phyloP scores from a whole-genome alignment of 2,329 filamentous ascomycete genomes.

The Lecanoromycetidae sp. region DNA sequence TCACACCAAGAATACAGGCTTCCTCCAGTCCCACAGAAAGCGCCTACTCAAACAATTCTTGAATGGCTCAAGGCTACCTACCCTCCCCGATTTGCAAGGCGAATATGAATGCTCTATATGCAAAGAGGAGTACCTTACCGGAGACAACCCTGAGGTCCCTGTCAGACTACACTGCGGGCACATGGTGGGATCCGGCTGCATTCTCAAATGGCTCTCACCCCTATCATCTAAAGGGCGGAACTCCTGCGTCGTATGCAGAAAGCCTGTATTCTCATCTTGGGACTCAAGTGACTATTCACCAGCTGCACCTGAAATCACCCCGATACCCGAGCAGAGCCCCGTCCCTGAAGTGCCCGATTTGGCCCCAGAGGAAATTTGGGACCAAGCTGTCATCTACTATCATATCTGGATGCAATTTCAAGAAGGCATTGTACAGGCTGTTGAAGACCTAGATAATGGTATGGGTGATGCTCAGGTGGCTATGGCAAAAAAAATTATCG shows the following conservation, averaged over 20 bases:
- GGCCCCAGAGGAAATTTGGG: not conserved
- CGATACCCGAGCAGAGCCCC: not conserved
- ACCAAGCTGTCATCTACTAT: not conserved
- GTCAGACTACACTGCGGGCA: slow-evolving; percentile 4
- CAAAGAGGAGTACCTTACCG: not conserved
- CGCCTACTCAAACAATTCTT: too few relatives aligned
- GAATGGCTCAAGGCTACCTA: not conserved
- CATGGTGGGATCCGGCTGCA: not conserved
- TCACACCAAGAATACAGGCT: too few relatives aligned
- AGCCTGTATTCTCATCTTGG: not conserved
- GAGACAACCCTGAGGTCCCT: not conserved
- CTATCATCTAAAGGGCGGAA: not conserved
- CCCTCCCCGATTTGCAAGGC: not conserved
- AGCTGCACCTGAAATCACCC: not conserved
- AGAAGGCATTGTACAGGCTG: not conserved
- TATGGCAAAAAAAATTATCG: not conserved
- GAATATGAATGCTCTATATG: slow-evolving; percentile 1
- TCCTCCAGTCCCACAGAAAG: too few relatives aligned
- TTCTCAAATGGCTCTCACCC: slow-evolving; percentile 6
- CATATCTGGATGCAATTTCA: not conserved
- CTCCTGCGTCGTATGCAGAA: slow-evolving; percentile 3
- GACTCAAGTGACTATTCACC: not conserved
- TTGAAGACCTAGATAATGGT: not conserved
- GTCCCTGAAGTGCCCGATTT: too few relatives aligned
- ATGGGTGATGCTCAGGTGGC: not conserved